Percentiles rank a stretch among this genome's conserved stretches.
These are phyloP conservation scores for Nissolia schottii DNA, from an alignment of 306 rosid genomes.

Conservation along the genomic window DNA sequence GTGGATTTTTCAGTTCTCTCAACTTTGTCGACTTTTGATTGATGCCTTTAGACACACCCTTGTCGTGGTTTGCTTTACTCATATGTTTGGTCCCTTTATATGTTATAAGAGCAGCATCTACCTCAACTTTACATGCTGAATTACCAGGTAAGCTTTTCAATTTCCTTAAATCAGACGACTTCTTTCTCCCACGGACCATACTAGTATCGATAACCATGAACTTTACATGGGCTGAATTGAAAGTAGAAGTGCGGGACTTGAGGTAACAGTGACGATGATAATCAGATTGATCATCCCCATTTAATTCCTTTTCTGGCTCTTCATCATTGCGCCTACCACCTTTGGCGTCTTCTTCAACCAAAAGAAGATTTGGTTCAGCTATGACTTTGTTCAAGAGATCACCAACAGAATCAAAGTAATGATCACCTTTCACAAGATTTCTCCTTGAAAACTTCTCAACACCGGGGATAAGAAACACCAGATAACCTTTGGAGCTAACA, in stretches of 20 bases:
- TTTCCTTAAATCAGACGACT: slow-evolving; percentile 43
- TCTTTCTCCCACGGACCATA: slow-evolving; percentile 41
- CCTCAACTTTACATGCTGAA: slow-evolving; percentile 20
- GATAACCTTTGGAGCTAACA: slow-evolving; percentile 36
- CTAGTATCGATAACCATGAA: slow-evolving; percentile 55
- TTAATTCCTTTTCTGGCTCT: slow-evolving; percentile 41
- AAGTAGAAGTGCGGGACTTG: slow-evolving; percentile 47
- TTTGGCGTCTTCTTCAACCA: slow-evolving; percentile 53
- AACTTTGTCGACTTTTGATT: slow-evolving; percentile 33
- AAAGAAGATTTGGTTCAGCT: slow-evolving; percentile 66
- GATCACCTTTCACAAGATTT: slow-evolving; percentile 67
- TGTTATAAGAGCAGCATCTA: slow-evolving; percentile 25
- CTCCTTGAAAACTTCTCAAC: slow-evolving; percentile 65
- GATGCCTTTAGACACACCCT: slow-evolving; percentile 15
- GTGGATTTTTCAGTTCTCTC: slow-evolving; percentile 42
- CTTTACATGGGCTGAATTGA: slow-evolving; percentile 34
- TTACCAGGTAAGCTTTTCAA: slow-evolving; percentile 41
- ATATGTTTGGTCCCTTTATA: slow-evolving; percentile 22
- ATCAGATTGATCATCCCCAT: slow-evolving; percentile 38
- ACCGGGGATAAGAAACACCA: slow-evolving; percentile 77
- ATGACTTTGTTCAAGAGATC: slow-evolving; percentile 79
- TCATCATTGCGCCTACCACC: slow-evolving; percentile 36
- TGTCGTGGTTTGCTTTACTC: slow-evolving; percentile 26
- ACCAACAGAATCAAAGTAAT: slow-evolving; percentile 67
- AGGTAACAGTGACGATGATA: slow-evolving; percentile 57